phyloP scores from a whole-genome alignment of 768 basidiomycete species.

The Zangia roseola region DNA sequence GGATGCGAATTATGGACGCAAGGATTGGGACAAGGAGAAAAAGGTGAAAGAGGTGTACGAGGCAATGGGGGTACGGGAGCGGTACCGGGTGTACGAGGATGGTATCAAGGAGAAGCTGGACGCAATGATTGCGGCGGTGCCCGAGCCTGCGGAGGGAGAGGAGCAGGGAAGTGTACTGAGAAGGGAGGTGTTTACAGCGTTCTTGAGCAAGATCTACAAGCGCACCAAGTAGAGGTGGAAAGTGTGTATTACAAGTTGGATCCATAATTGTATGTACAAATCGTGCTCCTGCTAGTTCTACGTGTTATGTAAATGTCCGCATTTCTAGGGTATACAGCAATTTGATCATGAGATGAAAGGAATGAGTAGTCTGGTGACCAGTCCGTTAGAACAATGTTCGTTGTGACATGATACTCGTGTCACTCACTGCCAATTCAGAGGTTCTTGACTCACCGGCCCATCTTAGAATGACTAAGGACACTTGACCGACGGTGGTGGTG shows the following conservation, averaged over 20 bases:
- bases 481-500: no score
- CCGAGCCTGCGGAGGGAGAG: constrained; percentile 46
- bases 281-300: no score
- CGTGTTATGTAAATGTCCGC: no score
- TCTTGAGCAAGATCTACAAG: constrained; percentile 84
- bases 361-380: no score
- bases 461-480: no score
- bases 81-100: constrained; percentile 81
- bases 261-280: no score
- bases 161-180: constrained; percentile 46
- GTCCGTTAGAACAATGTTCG: no score
- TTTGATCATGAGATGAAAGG: no score
- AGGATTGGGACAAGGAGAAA: constrained; percentile 46
- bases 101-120: constrained; percentile 64
- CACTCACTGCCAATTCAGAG: no score
- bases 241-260: background rate
- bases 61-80: constrained; percentile 57
- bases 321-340: no score
- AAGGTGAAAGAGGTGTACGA: constrained; percentile 73
- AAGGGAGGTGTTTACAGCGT: constrained; percentile 76
- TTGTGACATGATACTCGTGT: no score
- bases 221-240: constrained; percentile 60
- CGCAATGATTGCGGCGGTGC: constrained; percentile 68
- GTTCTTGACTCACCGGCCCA: no score
- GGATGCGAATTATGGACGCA: constrained; percentile 68